Conservation (phyloP, 257 asterid species). For the Knoxia roxburghii region DNA sequence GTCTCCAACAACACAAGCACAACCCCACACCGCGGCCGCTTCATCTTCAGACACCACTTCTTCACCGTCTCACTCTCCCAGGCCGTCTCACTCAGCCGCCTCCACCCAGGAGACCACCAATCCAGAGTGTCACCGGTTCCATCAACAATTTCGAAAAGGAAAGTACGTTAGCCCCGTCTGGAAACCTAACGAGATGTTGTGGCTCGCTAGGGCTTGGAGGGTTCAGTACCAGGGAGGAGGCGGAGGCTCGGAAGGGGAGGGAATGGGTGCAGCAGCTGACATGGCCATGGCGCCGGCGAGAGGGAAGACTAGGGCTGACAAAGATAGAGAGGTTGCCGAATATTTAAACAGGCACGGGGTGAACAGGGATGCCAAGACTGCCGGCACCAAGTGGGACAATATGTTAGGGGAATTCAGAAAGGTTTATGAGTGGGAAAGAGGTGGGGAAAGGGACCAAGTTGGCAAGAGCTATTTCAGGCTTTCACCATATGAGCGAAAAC, state of each 20-base stretch:
- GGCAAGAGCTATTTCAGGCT: constrained; percentile 46
- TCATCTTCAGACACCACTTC: constrained; percentile 39
- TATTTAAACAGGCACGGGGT: constrained; percentile 36
- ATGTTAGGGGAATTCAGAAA: constrained; percentile 50
- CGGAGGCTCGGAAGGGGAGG: constrained; percentile 14
- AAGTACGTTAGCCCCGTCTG: constrained; percentile 49
- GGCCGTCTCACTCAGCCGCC: constrained; percentile 28
- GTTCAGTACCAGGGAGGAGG: constrained; percentile 33
- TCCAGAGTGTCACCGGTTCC: constrained; percentile 20
- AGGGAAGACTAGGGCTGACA: constrained; percentile 44
- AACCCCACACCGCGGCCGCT: constrained; percentile 11
- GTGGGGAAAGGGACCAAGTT: constrained; percentile 38
- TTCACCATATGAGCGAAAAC: constrained; percentile 43
- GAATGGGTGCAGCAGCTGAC: constrained; percentile 10
- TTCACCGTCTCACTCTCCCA: constrained; percentile 36
- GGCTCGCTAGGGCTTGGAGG: constrained; percentile 51
- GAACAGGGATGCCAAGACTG: constrained; percentile 42
- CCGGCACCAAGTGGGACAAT: constrained; percentile 52
- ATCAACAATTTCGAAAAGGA: constrained; percentile 42
- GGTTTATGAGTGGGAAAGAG: constrained; percentile 47
- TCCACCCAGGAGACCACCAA: constrained; percentile 27
- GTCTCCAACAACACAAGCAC: constrained; percentile 24
- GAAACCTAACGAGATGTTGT: constrained; percentile 52
- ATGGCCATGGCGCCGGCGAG: constrained; percentile 15
- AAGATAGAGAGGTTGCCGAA: constrained; percentile 45